Evolutionary conservation across 163 green algal genomes (phyloP).

Genomic region (Scenedesmus sp.): DNA sequence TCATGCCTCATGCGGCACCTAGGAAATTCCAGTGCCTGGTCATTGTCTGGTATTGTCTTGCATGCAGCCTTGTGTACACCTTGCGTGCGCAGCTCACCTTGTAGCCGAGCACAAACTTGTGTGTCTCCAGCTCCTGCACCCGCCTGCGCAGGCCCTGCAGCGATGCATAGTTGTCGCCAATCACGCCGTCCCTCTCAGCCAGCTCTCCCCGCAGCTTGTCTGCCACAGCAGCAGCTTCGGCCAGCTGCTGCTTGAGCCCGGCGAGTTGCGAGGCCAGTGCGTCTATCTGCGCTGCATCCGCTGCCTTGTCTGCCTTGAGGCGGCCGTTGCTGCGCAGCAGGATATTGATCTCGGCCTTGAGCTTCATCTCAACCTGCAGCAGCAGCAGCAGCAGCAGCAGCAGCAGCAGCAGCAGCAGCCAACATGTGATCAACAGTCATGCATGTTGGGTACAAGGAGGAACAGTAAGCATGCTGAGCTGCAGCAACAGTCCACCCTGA

Average conservation of each 20-base stretch:
- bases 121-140: slow-evolving; percentile 76
- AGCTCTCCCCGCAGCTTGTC: slow-evolving; percentile 47
- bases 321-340: slow-evolving; percentile 36
- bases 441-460: neutral
- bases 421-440: neutral
- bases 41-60: neutral
- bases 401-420: neutral
- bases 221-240: slow-evolving; percentile 18
- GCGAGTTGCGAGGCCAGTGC: neutral
- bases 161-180: slow-evolving; percentile 17
- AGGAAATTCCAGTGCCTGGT: too few relatives aligned
- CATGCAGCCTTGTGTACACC: too few relatives aligned
- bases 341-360: slow-evolving; percentile 48
- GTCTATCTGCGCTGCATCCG: neutral
- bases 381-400: neutral
- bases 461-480: too few relatives aligned
- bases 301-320: slow-evolving; percentile 33
- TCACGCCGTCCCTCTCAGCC: slow-evolving; percentile 27
- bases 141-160: slow-evolving; percentile 18
- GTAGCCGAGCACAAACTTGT: slow-evolving; percentile 81
- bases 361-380: slow-evolving; percentile 26
- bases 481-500: too few relatives aligned
- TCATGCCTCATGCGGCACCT: too few relatives aligned
- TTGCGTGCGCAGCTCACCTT: slow-evolving; percentile 55
- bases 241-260: slow-evolving; percentile 29